Conservation (phyloP, 2,329 filamentous ascomycete genomes). For the Cercospora citrullina region DNA sequence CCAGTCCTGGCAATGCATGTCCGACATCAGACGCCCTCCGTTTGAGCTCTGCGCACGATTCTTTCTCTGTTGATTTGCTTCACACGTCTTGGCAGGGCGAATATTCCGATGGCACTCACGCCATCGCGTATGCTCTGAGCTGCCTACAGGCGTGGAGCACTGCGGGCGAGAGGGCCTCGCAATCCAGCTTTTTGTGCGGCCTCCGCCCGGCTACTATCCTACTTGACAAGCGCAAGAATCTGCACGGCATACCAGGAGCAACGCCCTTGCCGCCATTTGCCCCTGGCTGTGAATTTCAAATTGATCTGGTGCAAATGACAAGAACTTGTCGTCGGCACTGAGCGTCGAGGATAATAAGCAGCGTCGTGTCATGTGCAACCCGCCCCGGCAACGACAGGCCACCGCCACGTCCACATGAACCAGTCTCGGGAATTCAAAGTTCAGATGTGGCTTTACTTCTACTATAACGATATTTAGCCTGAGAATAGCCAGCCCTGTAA, state of each 20-base stretch:
- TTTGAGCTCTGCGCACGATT: background rate
- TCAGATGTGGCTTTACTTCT: background rate
- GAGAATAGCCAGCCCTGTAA: background rate
- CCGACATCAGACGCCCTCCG: background rate
- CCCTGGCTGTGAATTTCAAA: background rate
- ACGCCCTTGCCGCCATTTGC: too few relatives aligned
- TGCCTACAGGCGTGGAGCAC: background rate
- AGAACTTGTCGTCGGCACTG: too few relatives aligned
- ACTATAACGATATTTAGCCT: background rate
- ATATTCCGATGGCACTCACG: background rate
- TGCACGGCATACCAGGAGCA: too few relatives aligned
- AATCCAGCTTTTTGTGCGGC: background rate
- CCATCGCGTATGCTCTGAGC: background rate
- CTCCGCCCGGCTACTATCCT: background rate
- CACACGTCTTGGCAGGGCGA: background rate
- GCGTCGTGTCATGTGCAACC: background rate
- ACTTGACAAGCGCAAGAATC: background rate
- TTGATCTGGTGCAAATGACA: background rate
- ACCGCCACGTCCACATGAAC: background rate
- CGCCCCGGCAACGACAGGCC: background rate
- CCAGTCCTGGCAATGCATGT: background rate
- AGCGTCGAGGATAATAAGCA: background rate
- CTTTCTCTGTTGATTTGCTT: background rate
- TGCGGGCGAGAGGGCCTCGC: background rate
- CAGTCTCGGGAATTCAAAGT: background rate